These are phyloP conservation scores for Fusarium chaquense DNA, from an alignment of 2,329 filamentous ascomycete species.

Conservation along the genomic window DNA sequence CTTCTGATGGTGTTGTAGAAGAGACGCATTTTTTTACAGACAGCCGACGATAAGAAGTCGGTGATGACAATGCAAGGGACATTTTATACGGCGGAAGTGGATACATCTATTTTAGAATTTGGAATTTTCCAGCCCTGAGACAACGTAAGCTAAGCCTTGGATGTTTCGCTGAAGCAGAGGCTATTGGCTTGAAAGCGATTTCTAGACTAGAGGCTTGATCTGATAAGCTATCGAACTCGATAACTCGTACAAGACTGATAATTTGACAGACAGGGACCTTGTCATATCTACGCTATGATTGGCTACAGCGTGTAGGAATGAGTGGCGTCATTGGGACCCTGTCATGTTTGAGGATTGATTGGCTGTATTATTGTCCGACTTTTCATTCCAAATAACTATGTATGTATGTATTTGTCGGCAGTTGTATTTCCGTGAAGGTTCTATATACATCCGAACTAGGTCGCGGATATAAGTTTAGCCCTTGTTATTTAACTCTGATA, in stretches of 20 bases:
- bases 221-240: neutral
- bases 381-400: neutral
- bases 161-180: neutral
- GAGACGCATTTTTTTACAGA: neutral
- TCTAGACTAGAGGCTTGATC: neutral
- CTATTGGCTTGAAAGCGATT: neutral
- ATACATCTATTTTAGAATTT: neutral
- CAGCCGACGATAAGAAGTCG: neutral
- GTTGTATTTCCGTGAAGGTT: neutral
- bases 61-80: no score
- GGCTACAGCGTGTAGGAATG: rapidly evolving
- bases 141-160: neutral
- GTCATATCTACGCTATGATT: neutral
- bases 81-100: neutral
- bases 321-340: neutral
- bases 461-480: rapidly evolving
- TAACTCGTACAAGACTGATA: no score
- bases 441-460: no score
- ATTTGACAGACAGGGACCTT: neutral
- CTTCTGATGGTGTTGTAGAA: neutral
- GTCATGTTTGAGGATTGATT: neutral
- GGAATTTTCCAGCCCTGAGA: neutral
- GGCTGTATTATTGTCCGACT: rapidly evolving
- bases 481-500: neutral
- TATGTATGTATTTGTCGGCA: neutral